Base-by-base conservation (phyloP, 2,329 filamentous ascomycete genomes). In the Botrytis elliptica region DNA sequence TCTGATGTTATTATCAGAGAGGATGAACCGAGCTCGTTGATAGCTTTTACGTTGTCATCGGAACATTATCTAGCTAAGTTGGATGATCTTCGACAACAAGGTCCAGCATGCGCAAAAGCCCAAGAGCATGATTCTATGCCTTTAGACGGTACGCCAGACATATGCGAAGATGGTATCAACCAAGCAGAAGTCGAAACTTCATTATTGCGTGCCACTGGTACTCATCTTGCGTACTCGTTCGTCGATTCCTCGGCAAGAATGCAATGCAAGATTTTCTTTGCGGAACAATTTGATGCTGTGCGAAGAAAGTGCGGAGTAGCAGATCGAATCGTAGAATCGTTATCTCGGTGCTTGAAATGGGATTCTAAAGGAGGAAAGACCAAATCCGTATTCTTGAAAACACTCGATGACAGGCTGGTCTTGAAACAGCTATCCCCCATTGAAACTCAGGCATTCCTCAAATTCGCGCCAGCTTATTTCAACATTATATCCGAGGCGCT, bases 241-340 rank as follows among this genome's bases (percentile, higher is more conserved):
- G 91, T 92, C 42, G 95, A 98, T 81, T 94, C 95, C 0, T 91
- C 93, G n/a, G 95, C 97, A 4, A 93, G 92, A 79, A 97, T 98
- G 88, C 92, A 95, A 68, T 98, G 97, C 85, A 99, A 99, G 83
- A 96, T 99, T 65, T 98, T 99, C 83, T 99, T 97, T 79, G 96
- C 96, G 0, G 96, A 98, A 82, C 96, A 98, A 76, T 99, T 99
- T 78, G 96, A 99, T 83, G 96, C 96, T 4, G 87, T 99, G 57
- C 90, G 96, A 73, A 89, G 93, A 73, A 98, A 97, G 83, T 98
- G 95, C 77, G 95, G 95, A 25, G 92, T 98, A 14, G 91, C 94
- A 1, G 95, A 98, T 80, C 92, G 96, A 52, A 97, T 99, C 77
- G 91, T 98, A 40, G 96, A 99, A 81, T 98, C 95, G 1, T 85